These are phyloP conservation scores for Alternaria sp. DNA, from an alignment of 2,329 filamentous ascomycete genomes.

Conservation along the genomic window DNA sequence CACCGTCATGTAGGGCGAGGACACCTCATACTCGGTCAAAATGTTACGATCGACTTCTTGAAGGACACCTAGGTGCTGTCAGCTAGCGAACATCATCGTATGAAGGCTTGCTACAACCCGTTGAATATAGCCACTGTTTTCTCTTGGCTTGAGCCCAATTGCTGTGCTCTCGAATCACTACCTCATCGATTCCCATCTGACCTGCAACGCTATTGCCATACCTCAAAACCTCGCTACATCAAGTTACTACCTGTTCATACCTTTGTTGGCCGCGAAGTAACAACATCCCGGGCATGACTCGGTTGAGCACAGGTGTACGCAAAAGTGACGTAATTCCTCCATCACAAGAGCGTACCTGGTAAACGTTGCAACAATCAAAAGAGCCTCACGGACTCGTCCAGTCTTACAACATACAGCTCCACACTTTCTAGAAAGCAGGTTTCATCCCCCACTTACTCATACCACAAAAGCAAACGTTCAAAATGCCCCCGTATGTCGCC, in stretches of 20 bases:
- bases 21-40: neutral
- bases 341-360: constrained; percentile 1
- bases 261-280: neutral
- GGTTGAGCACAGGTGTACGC: constrained; percentile 5
- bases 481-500: constrained; percentile 21
- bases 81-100: neutral
- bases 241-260: neutral
- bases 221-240: neutral
- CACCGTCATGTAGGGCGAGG: constrained; percentile 8
- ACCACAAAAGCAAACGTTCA: neutral
- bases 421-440: neutral
- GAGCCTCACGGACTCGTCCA: neutral
- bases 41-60: neutral
- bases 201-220: neutral
- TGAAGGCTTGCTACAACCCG: neutral
- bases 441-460: neutral
- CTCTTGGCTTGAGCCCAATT: neutral
- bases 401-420: neutral
- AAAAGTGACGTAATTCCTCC: constrained; percentile 16
- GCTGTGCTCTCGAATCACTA: neutral
- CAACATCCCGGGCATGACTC: neutral
- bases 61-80: neutral
- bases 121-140: neutral
- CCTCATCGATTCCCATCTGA: neutral
- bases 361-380: neutral